Evolutionary conservation across 352 stramenopile genomes (phyloP).

Genomic region (Globisporangium uncinulatum): DNA sequence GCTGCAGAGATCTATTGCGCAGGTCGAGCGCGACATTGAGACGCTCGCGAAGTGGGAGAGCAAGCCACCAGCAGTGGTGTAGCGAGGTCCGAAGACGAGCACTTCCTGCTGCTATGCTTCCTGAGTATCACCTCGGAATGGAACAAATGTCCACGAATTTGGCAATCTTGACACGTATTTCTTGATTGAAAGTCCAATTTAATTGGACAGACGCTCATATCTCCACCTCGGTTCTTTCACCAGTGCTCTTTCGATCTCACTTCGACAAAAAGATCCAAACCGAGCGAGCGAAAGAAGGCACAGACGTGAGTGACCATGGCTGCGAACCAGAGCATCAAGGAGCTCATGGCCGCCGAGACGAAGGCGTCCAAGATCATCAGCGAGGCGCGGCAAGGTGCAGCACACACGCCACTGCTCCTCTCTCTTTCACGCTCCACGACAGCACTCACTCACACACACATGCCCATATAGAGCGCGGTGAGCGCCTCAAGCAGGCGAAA

Average conservation of each 20-base stretch:
- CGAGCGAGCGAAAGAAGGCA: conserved; percentile 1
- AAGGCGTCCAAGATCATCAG: conserved; percentile 90
- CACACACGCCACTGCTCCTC: too few relatives aligned
- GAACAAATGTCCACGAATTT: too few relatives aligned
- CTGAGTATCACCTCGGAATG: too few relatives aligned
- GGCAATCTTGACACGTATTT: too few relatives aligned
- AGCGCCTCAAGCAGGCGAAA: conserved; percentile 86
- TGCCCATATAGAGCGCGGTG: conserved; percentile 52
- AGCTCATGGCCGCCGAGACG: conserved; percentile 86
- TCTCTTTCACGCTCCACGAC: neutral
- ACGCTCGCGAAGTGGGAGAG: conserved; percentile 50
- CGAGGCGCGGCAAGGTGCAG: conserved; percentile 70
- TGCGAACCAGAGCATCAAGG: conserved; percentile 86
- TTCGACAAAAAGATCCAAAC: neutral
- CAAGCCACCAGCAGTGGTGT: conserved; percentile 12
- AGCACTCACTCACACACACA: too few relatives aligned
- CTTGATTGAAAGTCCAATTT: too few relatives aligned
- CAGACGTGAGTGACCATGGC: conserved; percentile 37
- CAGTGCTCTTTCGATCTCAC: neutral
- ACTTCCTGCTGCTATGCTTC: too few relatives aligned
- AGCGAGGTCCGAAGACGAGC: neutral
- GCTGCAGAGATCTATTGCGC: conserved; percentile 36
- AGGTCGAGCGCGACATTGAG: conserved; percentile 59
- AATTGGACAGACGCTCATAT: too few relatives aligned
- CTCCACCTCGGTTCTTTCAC: neutral